These are phyloP conservation scores for Torrubiella hemipterigena DNA, from an alignment of 2,329 filamentous ascomycete species.

Conservation along the genomic window DNA sequence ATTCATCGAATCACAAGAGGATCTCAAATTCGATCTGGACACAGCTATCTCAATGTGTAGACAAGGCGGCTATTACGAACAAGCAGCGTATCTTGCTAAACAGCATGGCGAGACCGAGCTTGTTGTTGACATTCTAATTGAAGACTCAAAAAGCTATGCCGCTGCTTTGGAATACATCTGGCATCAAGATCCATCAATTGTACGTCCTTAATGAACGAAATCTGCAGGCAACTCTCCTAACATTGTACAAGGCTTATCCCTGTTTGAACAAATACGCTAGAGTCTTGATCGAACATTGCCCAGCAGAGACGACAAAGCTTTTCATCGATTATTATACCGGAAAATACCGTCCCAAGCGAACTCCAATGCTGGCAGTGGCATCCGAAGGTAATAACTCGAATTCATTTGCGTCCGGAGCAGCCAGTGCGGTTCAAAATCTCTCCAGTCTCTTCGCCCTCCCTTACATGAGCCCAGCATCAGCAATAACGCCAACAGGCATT, in stretches of 20 bases:
- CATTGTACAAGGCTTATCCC: slow-evolving; percentile 56
- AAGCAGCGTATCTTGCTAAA: slow-evolving; percentile 88
- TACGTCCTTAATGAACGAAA: slow-evolving; percentile 30
- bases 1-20: slow-evolving; percentile 91
- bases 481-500: slow-evolving; percentile 39
- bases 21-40: slow-evolving; percentile 92
- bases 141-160: slow-evolving; percentile 82
- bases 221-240: neutral
- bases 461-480: slow-evolving; percentile 60
- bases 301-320: slow-evolving; percentile 67
- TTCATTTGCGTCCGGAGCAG: slow-evolving; percentile 45
- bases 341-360: slow-evolving; percentile 61
- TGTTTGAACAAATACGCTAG: slow-evolving; percentile 93
- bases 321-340: slow-evolving; percentile 96
- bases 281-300: slow-evolving; percentile 78
- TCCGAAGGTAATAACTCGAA: slow-evolving; percentile 23
- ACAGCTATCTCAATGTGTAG: slow-evolving; percentile 96
- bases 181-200: slow-evolving; percentile 66
- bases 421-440: slow-evolving; percentile 74
- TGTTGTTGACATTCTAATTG: slow-evolving; percentile 90
- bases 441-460: slow-evolving; percentile 74
- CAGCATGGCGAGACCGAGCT: slow-evolving; percentile 90
- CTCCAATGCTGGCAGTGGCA: slow-evolving; percentile 27
- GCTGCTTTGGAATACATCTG: slow-evolving; percentile 89
- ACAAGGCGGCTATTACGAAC: slow-evolving; percentile 92